A percentile compares a stretch with the other conserved stretches of the same genome.
Conservation (phyloP, 2,329 filamentous ascomycete species). For the Hymenoscyphus fructigenus region DNA sequence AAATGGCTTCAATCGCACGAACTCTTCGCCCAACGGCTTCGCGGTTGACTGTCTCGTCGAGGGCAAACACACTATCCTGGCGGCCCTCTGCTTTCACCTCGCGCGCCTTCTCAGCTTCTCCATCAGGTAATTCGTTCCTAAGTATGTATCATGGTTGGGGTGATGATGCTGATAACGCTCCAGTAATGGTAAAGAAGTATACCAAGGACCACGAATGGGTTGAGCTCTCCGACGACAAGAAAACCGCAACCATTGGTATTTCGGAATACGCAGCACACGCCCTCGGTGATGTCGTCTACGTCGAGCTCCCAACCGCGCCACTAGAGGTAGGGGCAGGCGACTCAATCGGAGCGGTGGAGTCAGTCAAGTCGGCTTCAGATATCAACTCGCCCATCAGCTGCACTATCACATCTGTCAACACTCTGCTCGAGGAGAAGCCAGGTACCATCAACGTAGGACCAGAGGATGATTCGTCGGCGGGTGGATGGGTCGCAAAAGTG, state of each 20-base stretch:
- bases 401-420: slow-evolving; percentile 73
- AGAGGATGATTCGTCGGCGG: slow-evolving; percentile 69
- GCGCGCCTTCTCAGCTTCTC: slow-evolving; percentile 49
- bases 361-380: slow-evolving; percentile 96
- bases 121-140: slow-evolving; percentile 36
- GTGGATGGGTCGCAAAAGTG: slow-evolving; percentile 93
- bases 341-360: slow-evolving; percentile 91
- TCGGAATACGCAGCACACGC: slow-evolving; percentile 87
- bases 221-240: slow-evolving; percentile 79
- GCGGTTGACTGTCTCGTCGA: slow-evolving; percentile 25
- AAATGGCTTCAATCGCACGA: slow-evolving; percentile 63
- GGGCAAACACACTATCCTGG: slow-evolving; percentile 27
- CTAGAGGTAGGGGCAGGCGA: slow-evolving; percentile 73
- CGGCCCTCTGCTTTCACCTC: slow-evolving; percentile 35
- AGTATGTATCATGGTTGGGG: not conserved
- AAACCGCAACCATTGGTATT: slow-evolving; percentile 80
- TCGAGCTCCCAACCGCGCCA: slow-evolving; percentile 80
- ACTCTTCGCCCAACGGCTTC: slow-evolving; percentile 39
- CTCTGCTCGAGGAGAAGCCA: slow-evolving; percentile 77
- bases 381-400: slow-evolving; percentile 87
- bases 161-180: slow-evolving; percentile 18
- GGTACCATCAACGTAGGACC: slow-evolving; percentile 85
- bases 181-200: slow-evolving; percentile 66
- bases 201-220: slow-evolving; percentile 99
- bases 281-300: slow-evolving; percentile 94